Base-by-base conservation (phyloP, 352 stramenopile species). In the Pythium aquatile region DNA sequence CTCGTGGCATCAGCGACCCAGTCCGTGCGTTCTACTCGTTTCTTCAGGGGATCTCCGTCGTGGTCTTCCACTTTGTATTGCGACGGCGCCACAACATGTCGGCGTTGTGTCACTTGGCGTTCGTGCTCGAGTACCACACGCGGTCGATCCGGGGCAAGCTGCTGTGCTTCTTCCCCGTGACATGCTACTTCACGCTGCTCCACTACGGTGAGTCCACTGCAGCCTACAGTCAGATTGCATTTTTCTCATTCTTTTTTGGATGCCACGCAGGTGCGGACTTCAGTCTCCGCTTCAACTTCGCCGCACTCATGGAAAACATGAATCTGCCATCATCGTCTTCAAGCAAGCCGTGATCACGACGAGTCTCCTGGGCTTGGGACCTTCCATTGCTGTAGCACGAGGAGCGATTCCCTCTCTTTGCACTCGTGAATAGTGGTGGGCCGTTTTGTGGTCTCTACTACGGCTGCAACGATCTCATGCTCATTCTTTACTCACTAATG, bases 61-160 rank as follows among this genome's bases (percentile, higher is more conserved):
- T 64, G 8, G 20, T 61, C 5, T 61, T 73, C 37, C 29, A 61
- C 8, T 28, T 52, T 7, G 57, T 70, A 8, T 16, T 73, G 29
- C 61, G 51, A 2, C 20, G 37, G 26, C 67, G 67, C 26, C 32
- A 70, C 40, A 48, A 49, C 20, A 48, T 70, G 14, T 67, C 56
- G 29, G 61, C 61, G 28, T 17, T 70, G 1, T 35, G 30, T 16
- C 67, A 67, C 32, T 56, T 73, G 40, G 55, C 67, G 24, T 73
- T 73, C 40, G 58, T 70, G 5, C 24, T 73, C 1, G 67, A 73
- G 54, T 59, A 56, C 52, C 62, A 73, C 55, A 17, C 20, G 33
- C 56, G 55, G 8, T 63, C 61, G 30, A 66, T 73, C 30, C 67
- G 67, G 14, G 67, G 67, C 52, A 69, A 66, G n/a, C 11, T 73